Evolutionary conservation across 345 rosid species (phyloP).

Genomic region (Syzygium aromaticum): DNA sequence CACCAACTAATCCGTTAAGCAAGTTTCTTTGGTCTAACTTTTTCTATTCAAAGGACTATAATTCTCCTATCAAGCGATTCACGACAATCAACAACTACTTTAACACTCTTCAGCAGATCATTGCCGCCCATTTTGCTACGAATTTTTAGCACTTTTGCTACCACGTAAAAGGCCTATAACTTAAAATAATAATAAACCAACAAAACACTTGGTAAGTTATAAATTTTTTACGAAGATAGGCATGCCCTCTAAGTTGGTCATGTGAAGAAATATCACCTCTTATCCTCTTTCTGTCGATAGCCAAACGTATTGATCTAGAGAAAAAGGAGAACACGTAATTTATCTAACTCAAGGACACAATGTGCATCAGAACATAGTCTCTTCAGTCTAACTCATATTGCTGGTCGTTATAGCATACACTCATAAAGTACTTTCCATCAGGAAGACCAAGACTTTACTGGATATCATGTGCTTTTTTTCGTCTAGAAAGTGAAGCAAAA

Average conservation of each 20-base stretch:
- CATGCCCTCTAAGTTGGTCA: background rate
- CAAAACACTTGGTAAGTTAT: background rate
- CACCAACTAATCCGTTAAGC: background rate
- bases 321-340: background rate
- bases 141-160: background rate
- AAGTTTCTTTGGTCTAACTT: background rate
- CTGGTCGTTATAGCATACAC: background rate
- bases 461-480: background rate
- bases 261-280: background rate
- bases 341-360: background rate
- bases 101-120: background rate
- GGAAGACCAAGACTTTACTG: background rate
- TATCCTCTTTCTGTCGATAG: background rate
- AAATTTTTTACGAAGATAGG: background rate
- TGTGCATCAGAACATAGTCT: background rate
- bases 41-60: background rate
- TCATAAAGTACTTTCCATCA: background rate
- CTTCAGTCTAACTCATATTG: background rate
- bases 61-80: background rate
- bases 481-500: too few relatives aligned
- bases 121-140: background rate
- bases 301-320: background rate
- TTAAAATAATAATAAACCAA: too few relatives aligned
- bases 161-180: background rate
- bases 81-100: background rate